Evolutionary conservation across 2,329 filamentous ascomycete species (phyloP).

Genomic region (Fusarium scirpi): DNA sequence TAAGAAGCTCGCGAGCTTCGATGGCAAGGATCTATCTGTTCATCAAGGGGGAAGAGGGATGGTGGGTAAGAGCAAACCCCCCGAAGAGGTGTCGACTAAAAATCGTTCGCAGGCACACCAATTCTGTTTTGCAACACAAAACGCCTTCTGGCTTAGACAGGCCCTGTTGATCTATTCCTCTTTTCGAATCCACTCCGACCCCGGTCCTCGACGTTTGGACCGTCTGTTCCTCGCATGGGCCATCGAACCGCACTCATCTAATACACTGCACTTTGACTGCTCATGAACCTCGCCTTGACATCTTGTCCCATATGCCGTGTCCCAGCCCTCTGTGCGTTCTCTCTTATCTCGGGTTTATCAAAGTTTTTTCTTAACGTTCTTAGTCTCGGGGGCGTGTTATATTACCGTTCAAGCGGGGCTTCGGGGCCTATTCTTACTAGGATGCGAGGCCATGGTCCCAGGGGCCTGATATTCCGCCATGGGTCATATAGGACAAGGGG

Average conservation of each 20-base stretch:
- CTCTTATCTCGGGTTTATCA: slow-evolving; percentile 40
- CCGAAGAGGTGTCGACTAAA: slow-evolving; percentile 32
- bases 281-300: slow-evolving; percentile 33
- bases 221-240: slow-evolving; percentile 30
- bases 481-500: slow-evolving; percentile 40
- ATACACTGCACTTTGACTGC: slow-evolving; percentile 3
- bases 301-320: slow-evolving; percentile 11
- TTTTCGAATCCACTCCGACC: slow-evolving; percentile 39
- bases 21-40: slow-evolving; percentile 5
- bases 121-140: slow-evolving; percentile 16
- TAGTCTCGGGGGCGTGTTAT: slow-evolving; percentile 30
- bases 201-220: slow-evolving; percentile 28
- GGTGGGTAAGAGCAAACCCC: slow-evolving; percentile 23
- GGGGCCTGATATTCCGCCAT: slow-evolving; percentile 33
- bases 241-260: slow-evolving; percentile 9
- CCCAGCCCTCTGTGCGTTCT: slow-evolving; percentile 26
- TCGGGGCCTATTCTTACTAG: slow-evolving; percentile 17
- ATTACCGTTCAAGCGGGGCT: slow-evolving; percentile 31
- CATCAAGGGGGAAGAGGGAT: slow-evolving; percentile 17
- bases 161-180: slow-evolving; percentile 43
- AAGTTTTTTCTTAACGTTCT: slow-evolving; percentile 43
- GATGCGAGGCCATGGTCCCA: slow-evolving; percentile 22
- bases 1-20: slow-evolving; percentile 9
- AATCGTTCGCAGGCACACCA: slow-evolving; percentile 32
- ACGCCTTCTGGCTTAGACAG: slow-evolving; percentile 33